Base-by-base conservation (phyloP, 2,329 filamentous ascomycete genomes). In the Talaromyces sp. region DNA sequence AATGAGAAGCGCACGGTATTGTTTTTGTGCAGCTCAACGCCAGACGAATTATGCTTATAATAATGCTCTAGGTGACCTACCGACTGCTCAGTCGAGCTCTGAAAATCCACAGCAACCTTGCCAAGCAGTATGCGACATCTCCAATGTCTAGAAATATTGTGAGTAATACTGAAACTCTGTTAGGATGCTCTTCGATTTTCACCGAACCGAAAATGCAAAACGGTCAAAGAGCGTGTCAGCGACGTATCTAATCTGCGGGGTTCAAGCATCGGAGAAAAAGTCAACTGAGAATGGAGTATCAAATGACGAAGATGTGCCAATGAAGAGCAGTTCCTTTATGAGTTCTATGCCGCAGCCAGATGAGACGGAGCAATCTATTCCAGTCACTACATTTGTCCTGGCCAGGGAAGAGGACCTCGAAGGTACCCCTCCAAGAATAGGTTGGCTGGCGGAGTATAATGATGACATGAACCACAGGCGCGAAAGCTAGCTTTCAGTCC, bases 181-280 rank as follows among this genome's bases (percentile, higher is more conserved):
- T 58, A 96, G 89, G 74, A 96, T 95, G 85, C 86, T 93, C 16
- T 96, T 86, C 76, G 90, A 96, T 34, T 98, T 96, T 68, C 86
- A 97, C 74, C 82, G 83, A 65, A 85, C 82, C 61, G 90, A 96
- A 72, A 96, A 92, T 75, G 82, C 80, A 60, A 91, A 89, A 74
- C 89, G 87, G 64, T 83, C 89, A 0, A 84, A 86, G 27, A 88
- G 87, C 30, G 81, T 97, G n/a, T 86, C 96, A 77, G 95, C 94
- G 52, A 97, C 92, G n/a, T 99, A 97, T 76, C 80, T 97, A 56
- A 73, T 99, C 53, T 89, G 88, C 57, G 95, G 94, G 44, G 84
- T 80, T 27, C 89, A 85, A 69, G 81, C 76, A 59, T 69, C 70
- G 5, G 70, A 72, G 18, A 73, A 76, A 14, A 57, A 67, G 9